Percentiles rank a stretch among this genome's conserved stretches.
Conservation (phyloP, 1,284 basidiomycete species). For the Pseudozyma hubeiensis region DNA sequence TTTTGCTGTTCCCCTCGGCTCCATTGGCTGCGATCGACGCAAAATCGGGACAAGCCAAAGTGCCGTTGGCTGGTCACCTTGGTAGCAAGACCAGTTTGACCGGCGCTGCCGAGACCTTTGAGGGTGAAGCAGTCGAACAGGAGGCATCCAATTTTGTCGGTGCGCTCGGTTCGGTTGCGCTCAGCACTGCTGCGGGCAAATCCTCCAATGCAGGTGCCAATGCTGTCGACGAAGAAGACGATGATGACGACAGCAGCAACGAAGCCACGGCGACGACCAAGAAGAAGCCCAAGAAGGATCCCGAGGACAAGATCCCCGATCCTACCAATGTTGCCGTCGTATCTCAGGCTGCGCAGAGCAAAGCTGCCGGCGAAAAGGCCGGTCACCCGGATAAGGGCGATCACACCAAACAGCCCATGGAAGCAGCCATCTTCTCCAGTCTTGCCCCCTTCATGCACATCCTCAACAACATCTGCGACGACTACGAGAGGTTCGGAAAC, state of each 20-base stretch:
- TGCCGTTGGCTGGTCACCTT: constrained; percentile 62
- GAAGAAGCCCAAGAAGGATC: constrained; percentile 30
- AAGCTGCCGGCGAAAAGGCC: constrained; percentile 64
- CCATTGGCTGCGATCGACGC: constrained; percentile 69
- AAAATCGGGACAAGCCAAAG: constrained; percentile 61
- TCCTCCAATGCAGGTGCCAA: constrained; percentile 40
- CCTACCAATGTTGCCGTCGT: constrained; percentile 66
- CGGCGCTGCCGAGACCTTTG: constrained; percentile 68
- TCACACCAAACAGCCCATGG: constrained; percentile 66
- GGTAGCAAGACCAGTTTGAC: constrained; percentile 56
- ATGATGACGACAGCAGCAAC: constrained; percentile 23
- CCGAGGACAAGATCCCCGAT: constrained; percentile 65
- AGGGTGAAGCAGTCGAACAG: constrained; percentile 71
- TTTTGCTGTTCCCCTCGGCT: constrained; percentile 73
- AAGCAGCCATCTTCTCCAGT: constrained; percentile 64
- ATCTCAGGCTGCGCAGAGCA: constrained; percentile 66
- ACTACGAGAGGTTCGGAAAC: constrained; percentile 70
- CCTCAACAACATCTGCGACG: constrained; percentile 72
- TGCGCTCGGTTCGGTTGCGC: constrained; percentile 69
- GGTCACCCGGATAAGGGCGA: constrained; percentile 60
- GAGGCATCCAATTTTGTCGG: constrained; percentile 71
- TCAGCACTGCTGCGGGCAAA: constrained; percentile 70
- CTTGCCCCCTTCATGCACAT: constrained; percentile 70
- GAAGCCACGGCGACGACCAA: constrained; percentile 5
- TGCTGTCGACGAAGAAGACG: constrained; percentile 15